A percentile compares a stretch with the other conserved stretches of the same genome.
phyloP scores from a whole-genome alignment of 768 basidiomycete genomes.

The Pleurotus tuoliensis region DNA sequence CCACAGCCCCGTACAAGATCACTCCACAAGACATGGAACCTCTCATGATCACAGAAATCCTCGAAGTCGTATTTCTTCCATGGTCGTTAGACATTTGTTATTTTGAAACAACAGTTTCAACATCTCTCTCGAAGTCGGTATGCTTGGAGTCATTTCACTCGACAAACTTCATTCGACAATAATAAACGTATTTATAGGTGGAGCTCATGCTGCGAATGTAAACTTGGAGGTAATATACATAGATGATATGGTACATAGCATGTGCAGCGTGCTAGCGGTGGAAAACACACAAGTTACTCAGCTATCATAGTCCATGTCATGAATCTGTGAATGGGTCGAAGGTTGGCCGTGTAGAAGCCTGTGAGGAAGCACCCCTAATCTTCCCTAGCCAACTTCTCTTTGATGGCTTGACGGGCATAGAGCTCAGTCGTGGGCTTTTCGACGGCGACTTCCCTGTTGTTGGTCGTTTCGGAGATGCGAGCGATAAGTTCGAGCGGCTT shows the following conservation, averaged over 20 bases:
- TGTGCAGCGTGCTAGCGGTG: constrained; percentile 20
- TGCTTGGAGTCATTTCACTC: no score
- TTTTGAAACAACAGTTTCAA: no score
- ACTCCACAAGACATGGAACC: no score
- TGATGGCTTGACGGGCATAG: constrained; percentile 37
- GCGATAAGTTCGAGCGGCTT: constrained; percentile 33
- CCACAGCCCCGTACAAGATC: no score
- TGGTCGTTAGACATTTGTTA: no score
- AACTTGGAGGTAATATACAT: not conserved
- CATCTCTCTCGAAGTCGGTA: no score
- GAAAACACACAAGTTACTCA: constrained; percentile 15
- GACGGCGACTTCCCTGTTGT: constrained; percentile 50
- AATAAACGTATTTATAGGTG: not conserved
- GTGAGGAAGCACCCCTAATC: constrained; percentile 47
- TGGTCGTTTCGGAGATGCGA: constrained; percentile 49
- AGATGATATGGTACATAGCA: constrained; percentile 14
- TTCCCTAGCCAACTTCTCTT: constrained; percentile 74
- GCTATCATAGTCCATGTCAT: constrained; percentile 9
- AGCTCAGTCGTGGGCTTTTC: constrained; percentile 15
- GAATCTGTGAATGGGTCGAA: constrained; percentile 12
- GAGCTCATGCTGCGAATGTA: constrained; percentile 2
- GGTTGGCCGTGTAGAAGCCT: constrained; percentile 17
- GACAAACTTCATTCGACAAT: not conserved
- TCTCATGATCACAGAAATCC: no score
- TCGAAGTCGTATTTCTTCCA: no score